Evolutionary conservation across 2,329 filamentous ascomycete genomes (phyloP).

Genomic region (Nemania sp.): DNA sequence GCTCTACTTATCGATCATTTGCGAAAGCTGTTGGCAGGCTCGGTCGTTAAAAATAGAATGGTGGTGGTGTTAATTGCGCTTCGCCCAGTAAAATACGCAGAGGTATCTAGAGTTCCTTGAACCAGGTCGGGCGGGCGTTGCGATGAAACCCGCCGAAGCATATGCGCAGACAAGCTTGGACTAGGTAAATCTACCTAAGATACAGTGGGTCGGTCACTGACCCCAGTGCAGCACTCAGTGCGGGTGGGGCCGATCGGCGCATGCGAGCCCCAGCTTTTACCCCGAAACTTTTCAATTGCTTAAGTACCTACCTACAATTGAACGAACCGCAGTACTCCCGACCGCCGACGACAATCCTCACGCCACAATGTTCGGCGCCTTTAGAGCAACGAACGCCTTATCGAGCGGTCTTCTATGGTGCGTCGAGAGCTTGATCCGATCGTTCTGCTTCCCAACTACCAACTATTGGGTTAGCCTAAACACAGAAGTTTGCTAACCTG

Average conservation of each 20-base stretch:
- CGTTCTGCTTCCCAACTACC: too few relatives aligned
- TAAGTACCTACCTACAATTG: slow-evolving; percentile 1
- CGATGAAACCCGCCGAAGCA: background rate
- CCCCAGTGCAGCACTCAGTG: background rate
- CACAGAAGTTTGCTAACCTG: slow-evolving; percentile 29
- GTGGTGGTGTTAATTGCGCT: slow-evolving; percentile 10
- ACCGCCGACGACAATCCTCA: slow-evolving; percentile 30
- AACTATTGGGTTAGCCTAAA: background rate
- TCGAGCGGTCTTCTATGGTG: slow-evolving; percentile 87
- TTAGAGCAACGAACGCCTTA: slow-evolving; percentile 81
- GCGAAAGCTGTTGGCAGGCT: slow-evolving; percentile 16
- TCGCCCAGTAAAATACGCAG: too few relatives aligned
- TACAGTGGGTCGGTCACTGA: slow-evolving; percentile 4
- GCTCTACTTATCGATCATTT: slow-evolving; percentile 45
- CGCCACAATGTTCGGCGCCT: slow-evolving; percentile 81
- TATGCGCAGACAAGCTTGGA: background rate
- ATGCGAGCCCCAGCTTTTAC: slow-evolving; percentile 22
- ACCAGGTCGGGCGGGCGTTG: slow-evolving; percentile 2
- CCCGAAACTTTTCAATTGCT: slow-evolving; percentile 42
- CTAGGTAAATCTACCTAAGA: slow-evolving; percentile 10
- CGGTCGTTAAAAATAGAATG: background rate
- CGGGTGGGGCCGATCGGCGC: slow-evolving; percentile 26
- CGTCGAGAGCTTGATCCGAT: slow-evolving; percentile 34
- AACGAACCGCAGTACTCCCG: slow-evolving; percentile 16
- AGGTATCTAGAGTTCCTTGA: background rate